A percentile compares a stretch with the other conserved stretches of the same genome.
Evolutionary conservation across 1,284 basidiomycete species (phyloP).

Genomic region (Gastroboletus turbinatus): DNA sequence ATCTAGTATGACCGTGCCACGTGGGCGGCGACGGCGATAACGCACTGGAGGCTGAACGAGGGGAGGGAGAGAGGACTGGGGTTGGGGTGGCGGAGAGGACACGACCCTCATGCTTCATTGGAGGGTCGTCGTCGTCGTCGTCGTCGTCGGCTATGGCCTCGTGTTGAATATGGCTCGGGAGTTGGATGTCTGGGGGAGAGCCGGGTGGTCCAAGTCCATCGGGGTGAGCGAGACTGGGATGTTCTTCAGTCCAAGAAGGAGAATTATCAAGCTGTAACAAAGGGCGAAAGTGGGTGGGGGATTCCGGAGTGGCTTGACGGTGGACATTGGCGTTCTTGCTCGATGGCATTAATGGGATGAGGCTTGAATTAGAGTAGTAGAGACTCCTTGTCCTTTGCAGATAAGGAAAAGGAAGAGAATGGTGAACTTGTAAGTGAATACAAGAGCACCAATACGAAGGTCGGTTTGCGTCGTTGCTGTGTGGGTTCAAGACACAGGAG

Average conservation of each 20-base stretch:
- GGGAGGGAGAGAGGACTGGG: conserved; percentile 10
- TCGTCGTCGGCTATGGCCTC: conserved; percentile 15
- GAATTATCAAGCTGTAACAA: conserved; percentile 34
- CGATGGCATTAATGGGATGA: conserved; percentile 33
- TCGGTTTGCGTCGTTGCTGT: conserved; percentile 26
- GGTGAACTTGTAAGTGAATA: conserved; percentile 35
- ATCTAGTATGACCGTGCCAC: conserved; percentile 30
- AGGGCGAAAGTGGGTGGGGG: conserved; percentile 24
- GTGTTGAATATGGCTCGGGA: conserved; percentile 9
- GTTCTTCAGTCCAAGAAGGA: conserved; percentile 20
- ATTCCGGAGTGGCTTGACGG: conserved; percentile 19
- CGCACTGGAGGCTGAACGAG: conserved; percentile 9
- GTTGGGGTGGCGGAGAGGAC: conserved; percentile 16
- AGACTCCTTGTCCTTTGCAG: conserved; percentile 19
- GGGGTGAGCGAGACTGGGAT: conserved; percentile 2
- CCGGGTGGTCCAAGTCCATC: conserved; percentile 10
- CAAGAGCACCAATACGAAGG: conserved; percentile 27
- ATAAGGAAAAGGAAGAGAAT: conserved; percentile 11
- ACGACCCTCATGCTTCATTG: conserved; percentile 32
- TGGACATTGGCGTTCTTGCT: conserved; percentile 26
- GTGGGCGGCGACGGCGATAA: conserved; percentile 17
- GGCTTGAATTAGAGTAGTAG: conserved; percentile 14
- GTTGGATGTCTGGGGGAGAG: conserved; percentile 2
- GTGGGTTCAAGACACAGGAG: conserved; percentile 23
- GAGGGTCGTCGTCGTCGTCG: conserved; percentile 21